Percentiles rank a stretch among this genome's conserved stretches.
phyloP scores from a whole-genome alignment of 768 basidiomycete genomes.

The Calocybe cyanea region DNA sequence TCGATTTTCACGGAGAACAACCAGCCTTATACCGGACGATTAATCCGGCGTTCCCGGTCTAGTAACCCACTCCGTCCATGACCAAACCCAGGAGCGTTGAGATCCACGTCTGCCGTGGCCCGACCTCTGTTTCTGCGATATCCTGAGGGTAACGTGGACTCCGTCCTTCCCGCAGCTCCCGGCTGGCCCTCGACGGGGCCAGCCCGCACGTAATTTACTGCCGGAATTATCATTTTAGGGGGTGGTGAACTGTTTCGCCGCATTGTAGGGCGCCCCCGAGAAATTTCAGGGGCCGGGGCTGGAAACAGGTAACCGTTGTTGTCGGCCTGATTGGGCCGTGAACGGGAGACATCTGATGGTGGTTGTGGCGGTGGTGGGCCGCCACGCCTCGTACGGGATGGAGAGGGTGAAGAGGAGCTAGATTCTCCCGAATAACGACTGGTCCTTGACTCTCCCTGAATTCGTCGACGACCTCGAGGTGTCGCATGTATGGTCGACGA shows the following conservation, averaged over 20 bases:
- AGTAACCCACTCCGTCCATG: constrained; percentile 62
- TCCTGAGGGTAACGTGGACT: constrained; percentile 20
- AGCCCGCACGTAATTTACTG: constrained; percentile 24
- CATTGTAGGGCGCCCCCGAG: constrained; percentile 45
- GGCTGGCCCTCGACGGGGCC: constrained; percentile 16
- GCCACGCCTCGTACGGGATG: constrained; percentile 28
- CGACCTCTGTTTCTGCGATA: constrained; percentile 47
- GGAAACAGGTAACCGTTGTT: constrained; percentile 46
- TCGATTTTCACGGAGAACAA: constrained; percentile 5
- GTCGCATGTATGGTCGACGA: constrained; percentile 32
- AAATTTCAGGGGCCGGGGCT: constrained; percentile 35
- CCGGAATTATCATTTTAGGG: constrained; percentile 38
- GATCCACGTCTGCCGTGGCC: constrained; percentile 43
- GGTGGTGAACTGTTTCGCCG: constrained; percentile 60
- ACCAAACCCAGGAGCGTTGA: constrained; percentile 60
- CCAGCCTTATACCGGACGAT: not conserved
- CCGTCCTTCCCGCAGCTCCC: constrained; percentile 21
- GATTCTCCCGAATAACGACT: constrained; percentile 30
- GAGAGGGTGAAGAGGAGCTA: constrained; percentile 39
- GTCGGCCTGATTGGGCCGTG: constrained; percentile 19
- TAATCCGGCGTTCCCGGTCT: constrained; percentile 32
- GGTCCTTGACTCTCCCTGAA: constrained; percentile 28
- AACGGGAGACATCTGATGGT: constrained; percentile 8
- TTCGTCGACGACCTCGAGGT: constrained; percentile 51
- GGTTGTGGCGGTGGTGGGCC: constrained; percentile 1